Evolutionary conservation across 2,329 filamentous ascomycete species (phyloP).

Genomic region (Trichoderma sp.): DNA sequence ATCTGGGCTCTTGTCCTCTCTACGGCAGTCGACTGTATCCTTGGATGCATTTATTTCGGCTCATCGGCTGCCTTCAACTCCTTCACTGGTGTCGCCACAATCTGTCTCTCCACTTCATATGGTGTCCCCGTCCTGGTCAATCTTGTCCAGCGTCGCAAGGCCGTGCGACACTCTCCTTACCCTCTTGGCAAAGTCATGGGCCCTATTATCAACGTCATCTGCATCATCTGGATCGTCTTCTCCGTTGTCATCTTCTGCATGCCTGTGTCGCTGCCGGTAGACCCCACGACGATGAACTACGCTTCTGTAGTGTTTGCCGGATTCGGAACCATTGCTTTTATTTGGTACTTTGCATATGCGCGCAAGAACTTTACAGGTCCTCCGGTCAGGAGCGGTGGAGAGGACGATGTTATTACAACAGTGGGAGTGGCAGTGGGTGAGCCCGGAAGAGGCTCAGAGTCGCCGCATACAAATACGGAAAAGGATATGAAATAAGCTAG

Average conservation of each 20-base stretch:
- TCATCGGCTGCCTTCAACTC: constrained; percentile 75
- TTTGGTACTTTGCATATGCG: constrained; percentile 65
- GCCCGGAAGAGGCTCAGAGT: constrained; percentile 16
- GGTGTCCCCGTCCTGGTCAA: constrained; percentile 74
- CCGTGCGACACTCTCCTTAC: constrained; percentile 66
- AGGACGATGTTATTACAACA: background rate
- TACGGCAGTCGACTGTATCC: constrained; percentile 66
- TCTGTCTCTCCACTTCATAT: constrained; percentile 75
- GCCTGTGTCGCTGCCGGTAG: constrained; percentile 63
- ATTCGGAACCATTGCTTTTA: constrained; percentile 59
- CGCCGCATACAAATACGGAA: background rate
- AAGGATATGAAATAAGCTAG: constrained; percentile 11
- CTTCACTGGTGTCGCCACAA: constrained; percentile 78
- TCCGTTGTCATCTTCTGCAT: constrained; percentile 76
- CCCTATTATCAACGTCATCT: constrained; percentile 65
- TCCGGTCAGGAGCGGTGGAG: constrained; percentile 32
- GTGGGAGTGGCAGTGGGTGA: constrained; percentile 15
- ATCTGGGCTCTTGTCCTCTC: constrained; percentile 70
- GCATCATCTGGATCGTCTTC: constrained; percentile 70
- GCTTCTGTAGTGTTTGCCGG: constrained; percentile 66
- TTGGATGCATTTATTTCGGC: constrained; percentile 79
- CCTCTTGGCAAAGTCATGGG: constrained; percentile 72
- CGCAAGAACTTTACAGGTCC: constrained; percentile 66
- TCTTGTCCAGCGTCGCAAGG: constrained; percentile 64
- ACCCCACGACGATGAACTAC: constrained; percentile 63